Conservation (phyloP, 169 alveolate genomes). For the Eimeria maxima region DNA sequence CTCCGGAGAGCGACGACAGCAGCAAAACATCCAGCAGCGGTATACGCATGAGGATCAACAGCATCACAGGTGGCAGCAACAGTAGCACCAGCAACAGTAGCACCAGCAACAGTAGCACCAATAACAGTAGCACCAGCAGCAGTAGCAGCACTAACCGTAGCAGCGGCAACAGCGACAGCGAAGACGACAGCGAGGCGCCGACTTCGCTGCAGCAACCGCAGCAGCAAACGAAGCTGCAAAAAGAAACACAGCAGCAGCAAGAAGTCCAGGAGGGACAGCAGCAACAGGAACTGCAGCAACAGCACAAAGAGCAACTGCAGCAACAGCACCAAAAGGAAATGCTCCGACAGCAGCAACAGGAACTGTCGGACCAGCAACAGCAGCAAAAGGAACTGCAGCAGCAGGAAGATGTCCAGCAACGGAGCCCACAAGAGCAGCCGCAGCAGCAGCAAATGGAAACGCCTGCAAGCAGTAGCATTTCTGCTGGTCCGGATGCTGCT, state of each 20-base stretch:
- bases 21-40: background rate
- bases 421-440: too few relatives aligned
- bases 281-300: too few relatives aligned
- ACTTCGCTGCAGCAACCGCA: background rate
- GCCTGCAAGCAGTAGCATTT: background rate
- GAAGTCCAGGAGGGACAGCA: background rate
- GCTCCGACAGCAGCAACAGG: too few relatives aligned
- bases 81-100: background rate
- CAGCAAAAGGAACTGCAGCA: background rate
- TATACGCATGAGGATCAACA: too few relatives aligned
- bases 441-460: background rate
- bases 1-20: background rate
- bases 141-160: background rate
- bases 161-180: constrained; percentile 12
- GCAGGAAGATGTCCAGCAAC: too few relatives aligned
- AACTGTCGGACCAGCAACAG: too few relatives aligned
- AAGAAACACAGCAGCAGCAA: constrained; percentile 12
- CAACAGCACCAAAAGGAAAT: too few relatives aligned
- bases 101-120: too few relatives aligned
- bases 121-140: background rate
- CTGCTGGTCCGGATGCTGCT: background rate
- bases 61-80: background rate
- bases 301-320: too few relatives aligned
- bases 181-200: background rate
- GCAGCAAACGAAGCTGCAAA: constrained; percentile 44